A percentile compares a stretch with the other conserved stretches of the same genome.
Conservation (phyloP, 495 filamentous ascomycete species). For the Cladorrhinum samala region DNA sequence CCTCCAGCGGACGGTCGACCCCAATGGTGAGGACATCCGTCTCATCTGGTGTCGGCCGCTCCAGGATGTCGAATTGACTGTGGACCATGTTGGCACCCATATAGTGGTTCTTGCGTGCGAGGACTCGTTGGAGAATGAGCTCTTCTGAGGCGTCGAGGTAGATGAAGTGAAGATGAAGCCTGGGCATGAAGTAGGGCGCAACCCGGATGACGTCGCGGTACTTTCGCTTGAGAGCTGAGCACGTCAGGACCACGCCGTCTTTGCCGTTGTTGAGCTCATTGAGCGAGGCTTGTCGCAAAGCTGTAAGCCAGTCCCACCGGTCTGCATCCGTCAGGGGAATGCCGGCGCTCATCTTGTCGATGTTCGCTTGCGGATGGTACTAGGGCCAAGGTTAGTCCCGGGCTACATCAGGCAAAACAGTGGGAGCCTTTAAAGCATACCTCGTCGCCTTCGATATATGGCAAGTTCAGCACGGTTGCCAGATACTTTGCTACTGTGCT, state of each 20-base stretch:
- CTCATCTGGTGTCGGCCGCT: constrained; percentile 73
- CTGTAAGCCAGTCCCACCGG: constrained; percentile 97
- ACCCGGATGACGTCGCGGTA: constrained; percentile 96
- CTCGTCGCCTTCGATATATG: constrained; percentile 93
- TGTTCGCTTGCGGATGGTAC: constrained; percentile 81
- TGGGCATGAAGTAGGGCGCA: constrained; percentile 69
- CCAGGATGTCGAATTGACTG: constrained; percentile 78
- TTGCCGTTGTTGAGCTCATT: constrained; percentile 50
- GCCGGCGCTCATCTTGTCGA: constrained; percentile 87
- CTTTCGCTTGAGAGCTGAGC: constrained; percentile 91
- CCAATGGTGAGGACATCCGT: constrained; percentile 80
- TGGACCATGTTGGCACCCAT: constrained; percentile 99
- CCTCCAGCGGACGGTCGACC: constrained; percentile 57
- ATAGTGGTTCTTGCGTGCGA: constrained; percentile 72
- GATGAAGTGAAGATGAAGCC: constrained; percentile 83
- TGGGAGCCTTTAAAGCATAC: constrained; percentile 51
- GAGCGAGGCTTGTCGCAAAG: constrained; percentile 75
- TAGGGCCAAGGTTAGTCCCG: constrained; percentile 29
- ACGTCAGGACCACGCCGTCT: constrained; percentile 86
- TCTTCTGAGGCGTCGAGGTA: constrained; percentile 77
- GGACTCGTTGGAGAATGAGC: constrained; percentile 67
- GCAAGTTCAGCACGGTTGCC: constrained; percentile 60
- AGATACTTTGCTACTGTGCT: constrained; percentile 82
- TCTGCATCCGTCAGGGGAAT: constrained; percentile 89
- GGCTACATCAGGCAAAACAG: not conserved